Base-by-base conservation (phyloP, 2,329 filamentous ascomycete species). In the Pseudocercospora vitis region DNA sequence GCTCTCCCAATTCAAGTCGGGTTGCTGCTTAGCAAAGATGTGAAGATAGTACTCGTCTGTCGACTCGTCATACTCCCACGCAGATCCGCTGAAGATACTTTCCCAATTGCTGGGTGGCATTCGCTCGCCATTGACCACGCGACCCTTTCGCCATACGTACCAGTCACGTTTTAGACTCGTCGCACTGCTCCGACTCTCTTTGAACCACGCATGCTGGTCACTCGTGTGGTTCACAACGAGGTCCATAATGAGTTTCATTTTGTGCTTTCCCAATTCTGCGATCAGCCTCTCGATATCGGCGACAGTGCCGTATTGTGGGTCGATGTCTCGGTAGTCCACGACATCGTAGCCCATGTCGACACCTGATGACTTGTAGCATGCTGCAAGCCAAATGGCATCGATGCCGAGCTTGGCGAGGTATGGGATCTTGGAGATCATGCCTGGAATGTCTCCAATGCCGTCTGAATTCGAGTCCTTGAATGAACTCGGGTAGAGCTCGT, bases 141-240 rank as follows among this genome's bases (percentile, higher is more conserved):
- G 81, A 19, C 84, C 84, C 2, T 79, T 78, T 49, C 78, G 77
- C 85, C 85, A 88, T 61, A 86, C 82, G 62, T 85, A 86, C 78
- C 80, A 86, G 62, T 84, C 77, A 9, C 81, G 71, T 60, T 84
- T 83, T 0, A 74, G 65, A 58, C 74, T 79, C 7, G 72, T 66
- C 51, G 73, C 77, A 0, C 73, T 76, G 0, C 73, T 76, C 1
- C 78, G 72, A 2, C 79, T 78, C 45, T 82, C 75, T 48, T 76
- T 72, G 68, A 85, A 85, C 82, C 82, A 85, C 3, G 71, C 65
- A 49, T 84, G 81, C 59, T 83, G 71, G 18, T 70, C 58, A 3
- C 56, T 62, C 2, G 65, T 67, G 35, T 67, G 64, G 26, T 69
- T 68, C 16, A 66, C 65, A 3, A 60, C 62, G 28, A 78, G 65